Evolutionary conservation across 2,329 filamentous ascomycete species (phyloP), one percentile per base, ranked within the genome.

Genomic region (Epicoccum nigrum): DNA sequence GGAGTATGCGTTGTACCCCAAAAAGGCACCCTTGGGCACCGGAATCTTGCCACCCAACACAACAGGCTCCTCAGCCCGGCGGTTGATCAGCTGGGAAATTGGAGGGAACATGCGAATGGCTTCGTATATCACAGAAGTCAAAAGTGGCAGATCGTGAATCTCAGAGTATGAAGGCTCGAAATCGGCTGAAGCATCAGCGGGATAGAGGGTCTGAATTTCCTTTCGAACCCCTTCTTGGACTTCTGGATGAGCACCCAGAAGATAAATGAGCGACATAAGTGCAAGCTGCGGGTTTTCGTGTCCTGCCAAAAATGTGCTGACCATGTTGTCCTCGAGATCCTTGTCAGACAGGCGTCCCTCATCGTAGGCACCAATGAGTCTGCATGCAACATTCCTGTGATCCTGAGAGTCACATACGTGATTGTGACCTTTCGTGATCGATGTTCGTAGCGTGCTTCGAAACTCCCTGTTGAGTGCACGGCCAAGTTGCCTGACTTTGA

Each of bases 61-160:
- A 11, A 69, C 64, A 0, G 72, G 60, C 2, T 58, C 54, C 0
- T 72, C 73, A 4, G 72, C 71, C 20, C 61, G 44, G 5, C 78
- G 73, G 45, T 81, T 81, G 56, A 81, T 76, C 33, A 82, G 68
- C 51, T 81, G 78, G 0, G 71, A 75, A 42, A 82, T 75, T 7
- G 79, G 79, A 0, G 79, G 79, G 48, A 77, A 79, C 37, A 82
- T 69, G 2, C 79, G 76, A 11, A 81, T 70, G 17, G 70, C 65
- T 44, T 82, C 79, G 54, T 77, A 76, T 16, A 81, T 65, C 19
- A 77, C 70, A 0, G 79, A 66, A 1, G 74, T 77, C 5, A 81
- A 65, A 25, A 73, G 71, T 0, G 78, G 77, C 21, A 79, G 65
- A 27, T 69, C 64, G 33, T 73, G 67, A 19, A 75, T 47, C 2